Evolutionary conservation across 2,329 filamentous ascomycete genomes (phyloP), one percentile per base, ranked within the genome.

Genomic region (Zymoseptoria tritici): DNA sequence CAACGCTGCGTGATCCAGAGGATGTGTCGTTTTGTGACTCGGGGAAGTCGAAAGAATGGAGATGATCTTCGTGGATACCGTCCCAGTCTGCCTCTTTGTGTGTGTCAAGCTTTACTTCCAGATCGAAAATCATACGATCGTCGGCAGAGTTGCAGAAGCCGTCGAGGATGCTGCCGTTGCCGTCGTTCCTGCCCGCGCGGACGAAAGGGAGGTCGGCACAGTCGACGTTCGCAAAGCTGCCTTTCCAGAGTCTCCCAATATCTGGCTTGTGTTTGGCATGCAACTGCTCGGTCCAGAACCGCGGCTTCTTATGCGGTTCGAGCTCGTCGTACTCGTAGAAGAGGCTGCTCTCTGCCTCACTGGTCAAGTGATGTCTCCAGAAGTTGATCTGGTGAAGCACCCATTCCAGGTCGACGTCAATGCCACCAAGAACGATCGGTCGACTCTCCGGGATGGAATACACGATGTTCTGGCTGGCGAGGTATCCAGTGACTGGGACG

Each of bases 331-430:
- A 77, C 2, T 69, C 68, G 8, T 69, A 57, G 53, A 67, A 71
- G 2, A 81, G 68, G 0, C 76, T 72, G 21, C 68, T 66, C n/a
- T 76, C 73, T 3, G 71, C 71, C 8, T 69, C 53, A 7, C 66
- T 66, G 49, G 74, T 75, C 67, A 83, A 75, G 62, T 83, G 79
- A 54, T 77, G 76, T 52, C 77, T 77, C 72, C 82, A 83, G 73
- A 83, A 83, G 61, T 81, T 81, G 51, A 80, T 66, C 49, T 76
- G 71, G 62, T 82, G 76, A 4, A 81, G 66, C 2, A 78, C 56
- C 76, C 77, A 81, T 1, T 74, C 67, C 56, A 79, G 70, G 62
- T 82, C 78, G 55, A 83, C 64, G 1, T 73, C 62, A 3, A 68
- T 57, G 31, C 73, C 71, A 16, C 77, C 78, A 9, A 57, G 50